Base-by-base conservation (phyloP, 192 early-diverging fungal genomes). In the Backusella westeae region DNA sequence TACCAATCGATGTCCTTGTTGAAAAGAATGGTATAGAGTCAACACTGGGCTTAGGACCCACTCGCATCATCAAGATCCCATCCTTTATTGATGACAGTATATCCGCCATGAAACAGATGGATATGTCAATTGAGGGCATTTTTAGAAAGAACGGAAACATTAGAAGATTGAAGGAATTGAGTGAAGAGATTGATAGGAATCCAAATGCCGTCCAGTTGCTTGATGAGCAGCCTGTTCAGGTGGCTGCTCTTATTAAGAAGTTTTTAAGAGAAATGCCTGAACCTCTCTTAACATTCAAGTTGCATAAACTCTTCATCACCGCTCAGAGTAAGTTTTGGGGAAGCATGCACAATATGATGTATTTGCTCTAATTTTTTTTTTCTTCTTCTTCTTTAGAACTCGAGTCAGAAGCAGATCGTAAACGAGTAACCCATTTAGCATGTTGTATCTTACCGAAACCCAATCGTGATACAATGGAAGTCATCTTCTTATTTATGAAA, bases 91-190 rank as follows among this genome's bases (percentile, higher is more conserved):
- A 98, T 67, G 83, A 89, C 44, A 92, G 91, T 75, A 90, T 98
- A 72, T 84, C 84, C 1, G 89, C 89, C 0, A 86, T 99, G 89
- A 89, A 90, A 42, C 84, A 87, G 71, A 93, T 91, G 87, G 93
- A 91, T 77, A 86, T 99, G 87, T 88, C 90, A 0, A 90, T 94
- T n/a, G 97, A 98, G 76, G 98, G 98, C 15, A 94, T 98, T 6
- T 99, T 99, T 87, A 86, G 98, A 74, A 98, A 98, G 84, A 99
- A 98, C 79, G 98, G 98, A 3, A 99, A 99, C 75, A 97, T 99
- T 78, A 83, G 95, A 69, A 86, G 94, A n/a, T 85, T 99, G 52
- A 97, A 97, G 69, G 94, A 94, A 32, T 76, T 96, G 21, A 89
- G 90, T 7, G 97, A 98, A 52, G 81, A 88, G 0, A 91, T 98